Base-by-base conservation (phyloP, 1,284 basidiomycete species). In the Ganoderma multipileum region DNA sequence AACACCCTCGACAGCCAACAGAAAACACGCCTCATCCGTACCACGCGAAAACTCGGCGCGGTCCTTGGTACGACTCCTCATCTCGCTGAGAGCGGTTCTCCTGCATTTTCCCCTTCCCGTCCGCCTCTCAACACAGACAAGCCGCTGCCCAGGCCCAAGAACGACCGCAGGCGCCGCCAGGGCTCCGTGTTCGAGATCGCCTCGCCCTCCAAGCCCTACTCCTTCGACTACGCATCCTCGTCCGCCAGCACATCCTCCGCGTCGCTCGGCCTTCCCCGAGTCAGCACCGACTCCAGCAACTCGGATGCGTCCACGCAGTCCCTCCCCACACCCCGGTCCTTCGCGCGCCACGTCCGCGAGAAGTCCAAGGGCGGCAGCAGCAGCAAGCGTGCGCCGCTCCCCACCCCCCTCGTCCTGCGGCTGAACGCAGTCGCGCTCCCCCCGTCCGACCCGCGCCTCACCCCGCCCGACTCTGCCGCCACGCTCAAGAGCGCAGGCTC, bases 61-160 rank as follows among this genome's bases (percentile, higher is more conserved):
- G 80, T 91, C 38, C 82, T 90, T 38, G 89, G 90, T 26, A 81
- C 85, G 2, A 87, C 86, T 0, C 88, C 89, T 0, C 81, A 81
- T 67, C 77, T 89, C 58, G 64, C 87, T 52, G 89, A 89, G 52
- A 69, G 72, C 50, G 77, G 76, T 66, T 57, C 38, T 5, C 61
- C 67, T 42, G 26, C 75, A 26, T 60, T 74, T 16, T 63, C 71
- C 52, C 52, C 28, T 18, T 30, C 52, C 16, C 52, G 28, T 30
- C 28, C 52, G 2, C 52, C 26, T 3, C 57, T n/a, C n/a, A 39
- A 18, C 58, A 6, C 20, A 60, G 42, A 69, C 76, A 52, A 63
- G 33, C 63, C 47, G 11, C 11, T 14, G 44, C 44, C 77, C 7
- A 76, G 76, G 16, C 77, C 81, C 54, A 70, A 59, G 64, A 64